Base-by-base conservation (phyloP, 331 rosid genomes). In the Malus hybrid region DNA sequence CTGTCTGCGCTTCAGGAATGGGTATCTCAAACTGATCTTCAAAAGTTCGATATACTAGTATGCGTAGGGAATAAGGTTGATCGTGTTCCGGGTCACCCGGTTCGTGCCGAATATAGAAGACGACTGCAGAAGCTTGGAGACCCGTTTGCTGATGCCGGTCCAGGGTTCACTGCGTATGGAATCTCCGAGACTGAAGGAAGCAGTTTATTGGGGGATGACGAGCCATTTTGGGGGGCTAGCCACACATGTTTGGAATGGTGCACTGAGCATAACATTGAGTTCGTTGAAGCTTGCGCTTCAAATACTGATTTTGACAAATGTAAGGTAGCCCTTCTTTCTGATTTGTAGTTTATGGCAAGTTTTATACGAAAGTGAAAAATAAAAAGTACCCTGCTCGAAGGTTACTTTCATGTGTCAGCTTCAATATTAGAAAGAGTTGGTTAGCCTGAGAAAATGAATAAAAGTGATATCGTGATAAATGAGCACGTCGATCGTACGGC, bases 51-150 rank as follows among this genome's bases (percentile, higher is more conserved):
- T 83, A 87, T 91, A 76, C 77, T 88, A 65, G 75, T 93, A 82
- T 91, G 97, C 83, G 84, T 91, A 80, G 98, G 98, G 74, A 93
- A 91, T 80, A 93, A 93, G 81, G 97, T 88, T 62, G 97, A 93
- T 81, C 87, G 91, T 78, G 68, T 93, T 78, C 86, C 88, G 0
- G 93, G 86, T 42, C 98, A 93, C 83, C 97, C 93, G 32, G 89
- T 83, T 74, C 98, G 89, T 89, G 81, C 79, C 61, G 97, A 91
- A 79, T 91, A 91, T 80, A 84, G 90, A 82, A 91, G 86, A 78
- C 86, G 70, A 39, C 82, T 86, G 70, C 79, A 68, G 73, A 91
- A 84, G 82, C 81, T 71, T 33, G 89, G 82, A 70, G 87, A 88
- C 67, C 81, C 87, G 36, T 77, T 75, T 71, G 34, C 39, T 42